These are phyloP conservation scores for Leccinellum luteum DNA, from an alignment of 768 basidiomycete genomes.

Conservation along the genomic window DNA sequence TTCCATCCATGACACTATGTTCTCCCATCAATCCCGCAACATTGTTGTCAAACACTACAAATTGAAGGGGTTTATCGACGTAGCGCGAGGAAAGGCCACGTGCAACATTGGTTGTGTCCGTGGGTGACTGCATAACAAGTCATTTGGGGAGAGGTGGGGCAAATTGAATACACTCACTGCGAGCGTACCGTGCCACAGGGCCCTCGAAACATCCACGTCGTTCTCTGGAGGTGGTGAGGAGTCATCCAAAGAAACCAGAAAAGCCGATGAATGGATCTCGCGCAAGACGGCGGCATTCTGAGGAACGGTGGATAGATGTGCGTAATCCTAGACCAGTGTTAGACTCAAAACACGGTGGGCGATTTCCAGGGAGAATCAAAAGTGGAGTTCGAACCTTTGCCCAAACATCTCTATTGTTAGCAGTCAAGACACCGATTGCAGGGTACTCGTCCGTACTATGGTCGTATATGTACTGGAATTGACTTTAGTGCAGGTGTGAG, in stretches of 20 bases:
- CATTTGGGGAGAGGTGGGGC: not conserved
- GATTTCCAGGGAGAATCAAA: not conserved
- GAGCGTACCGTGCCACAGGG: conserved; percentile 79
- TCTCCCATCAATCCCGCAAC: conserved; percentile 90
- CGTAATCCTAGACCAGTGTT: conserved; percentile 52
- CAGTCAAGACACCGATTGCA: conserved; percentile 73
- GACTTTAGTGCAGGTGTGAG: conserved; percentile 40
- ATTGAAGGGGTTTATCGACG: conserved; percentile 89
- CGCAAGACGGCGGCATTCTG: conserved; percentile 64
- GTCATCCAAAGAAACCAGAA: conserved; percentile 78
- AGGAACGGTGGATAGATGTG: conserved; percentile 52
- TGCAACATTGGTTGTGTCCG: conserved; percentile 25
- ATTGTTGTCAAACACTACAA: conserved; percentile 81
- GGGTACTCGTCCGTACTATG: conserved; percentile 62
- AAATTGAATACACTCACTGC: conserved; percentile 27
- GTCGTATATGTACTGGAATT: conserved; percentile 70
- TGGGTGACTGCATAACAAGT: conserved; percentile 7
- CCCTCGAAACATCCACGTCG: conserved; percentile 60
- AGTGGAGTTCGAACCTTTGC: conserved; percentile 55
- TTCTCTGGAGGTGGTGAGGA: conserved; percentile 43
- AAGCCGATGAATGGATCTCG: conserved; percentile 81
- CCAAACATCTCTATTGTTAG: conserved; percentile 85
- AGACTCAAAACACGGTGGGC: not conserved
- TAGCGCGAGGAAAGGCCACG: conserved; percentile 71
- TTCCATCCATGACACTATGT: conserved; percentile 90